A percentile compares a stretch with the other conserved stretches of the same genome.
Conservation (phyloP, 306 rosid species). For the Quercus dentata region DNA sequence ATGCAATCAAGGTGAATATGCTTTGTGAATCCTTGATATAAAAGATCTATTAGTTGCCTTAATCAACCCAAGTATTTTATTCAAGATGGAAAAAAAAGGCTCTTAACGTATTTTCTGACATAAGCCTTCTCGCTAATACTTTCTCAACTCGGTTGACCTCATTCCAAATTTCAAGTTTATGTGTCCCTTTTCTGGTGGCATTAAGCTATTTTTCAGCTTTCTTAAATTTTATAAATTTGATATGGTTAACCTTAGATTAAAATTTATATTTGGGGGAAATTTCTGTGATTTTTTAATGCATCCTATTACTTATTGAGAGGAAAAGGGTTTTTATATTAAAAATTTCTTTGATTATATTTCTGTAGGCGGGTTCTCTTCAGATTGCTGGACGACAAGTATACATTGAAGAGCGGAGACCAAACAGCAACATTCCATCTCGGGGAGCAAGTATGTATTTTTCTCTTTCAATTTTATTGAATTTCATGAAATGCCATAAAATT, state of each 20-base stretch:
- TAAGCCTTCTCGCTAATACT: background rate
- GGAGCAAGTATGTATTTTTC: conserved; percentile 60
- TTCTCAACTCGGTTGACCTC: background rate
- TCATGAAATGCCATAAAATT: background rate
- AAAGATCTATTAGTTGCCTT: background rate
- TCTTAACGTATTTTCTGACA: background rate
- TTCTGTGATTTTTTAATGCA: background rate
- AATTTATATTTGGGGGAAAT: background rate
- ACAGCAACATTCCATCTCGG: conserved; percentile 75
- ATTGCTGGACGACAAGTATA: conserved; percentile 81
- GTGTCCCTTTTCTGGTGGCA: background rate
- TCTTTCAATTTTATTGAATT: background rate
- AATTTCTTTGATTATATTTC: background rate
- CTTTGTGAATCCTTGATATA: background rate
- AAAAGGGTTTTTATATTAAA: background rate
- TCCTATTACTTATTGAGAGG: background rate
- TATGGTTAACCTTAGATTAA: background rate
- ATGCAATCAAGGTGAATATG: conserved; percentile 69
- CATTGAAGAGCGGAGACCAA: conserved; percentile 96
- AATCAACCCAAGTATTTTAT: background rate
- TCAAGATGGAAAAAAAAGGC: background rate
- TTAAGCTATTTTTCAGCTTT: background rate
- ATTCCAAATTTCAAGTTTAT: background rate
- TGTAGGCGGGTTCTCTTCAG: conserved; percentile 71
- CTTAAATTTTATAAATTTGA: background rate